Evolutionary conservation across 163 green algal species (phyloP), one percentile per base, ranked within the genome.

Genomic region (Volvox carteri): DNA sequence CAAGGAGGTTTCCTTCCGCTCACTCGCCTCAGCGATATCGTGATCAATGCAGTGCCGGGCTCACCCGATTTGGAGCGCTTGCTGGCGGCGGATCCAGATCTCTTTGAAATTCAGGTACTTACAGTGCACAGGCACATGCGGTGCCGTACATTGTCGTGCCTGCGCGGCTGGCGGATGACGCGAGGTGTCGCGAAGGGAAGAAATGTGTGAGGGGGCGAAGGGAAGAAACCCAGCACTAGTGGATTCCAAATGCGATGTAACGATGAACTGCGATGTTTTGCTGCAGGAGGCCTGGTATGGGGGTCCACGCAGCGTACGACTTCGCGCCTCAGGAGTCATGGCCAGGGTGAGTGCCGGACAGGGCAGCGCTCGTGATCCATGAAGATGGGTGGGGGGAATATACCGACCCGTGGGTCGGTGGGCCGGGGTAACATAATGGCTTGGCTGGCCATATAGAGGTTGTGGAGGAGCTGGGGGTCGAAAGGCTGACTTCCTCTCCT

Each of bases 101-200:
- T 86, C 56, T 86, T 86, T 37, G 79, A 86, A 60, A 18, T 86
- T 42, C 60, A 86, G 79, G 79, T 86, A 65, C 19, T 48, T 52
- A 52, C 14, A 12, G 2, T 50, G 68, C 35, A 12, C 19, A 65
- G 54, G 54, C 54, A 65, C 19, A 65, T 19, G 35, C 4, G 18
- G n/a, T n/a, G n/a, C n/a, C n/a, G n/a, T n/a, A n/a, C n/a, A n/a
- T n/a, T n/a, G n/a, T n/a, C n/a, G n/a, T n/a, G n/a, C n/a, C n/a
- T n/a, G n/a, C n/a, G n/a, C n/a, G n/a, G n/a, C n/a, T n/a, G n/a
- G n/a, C n/a, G n/a, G n/a, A n/a, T n/a, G n/a, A n/a, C n/a, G n/a
- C n/a, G n/a, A n/a, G n/a, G n/a, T n/a, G n/a, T n/a, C n/a, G n/a
- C n/a, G n/a, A n/a, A n/a, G n/a, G n/a, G n/a, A n/a, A n/a, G n/a